Evolutionary conservation across 345 rosid species (phyloP), one percentile per base, ranked within the genome.

Genomic region (Clarkia xantiana): DNA sequence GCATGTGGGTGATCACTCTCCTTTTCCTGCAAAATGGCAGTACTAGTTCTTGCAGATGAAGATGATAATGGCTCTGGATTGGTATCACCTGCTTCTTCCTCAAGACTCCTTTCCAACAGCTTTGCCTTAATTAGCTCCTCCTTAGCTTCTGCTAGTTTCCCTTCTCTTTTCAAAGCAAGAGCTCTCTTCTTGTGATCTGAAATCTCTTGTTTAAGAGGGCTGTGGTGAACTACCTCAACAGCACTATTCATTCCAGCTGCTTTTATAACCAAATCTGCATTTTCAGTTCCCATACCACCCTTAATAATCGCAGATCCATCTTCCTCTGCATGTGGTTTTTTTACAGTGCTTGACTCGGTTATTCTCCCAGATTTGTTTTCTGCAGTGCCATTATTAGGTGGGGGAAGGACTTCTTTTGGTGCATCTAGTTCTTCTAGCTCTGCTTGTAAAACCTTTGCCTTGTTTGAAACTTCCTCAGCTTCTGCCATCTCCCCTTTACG

Each of bases 81-180:
- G 51, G 62, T 47, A 4, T 23, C 62, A 29, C 36, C 8, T 29
- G 8, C 36, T 47, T 60, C 72, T 50, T 63, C 75, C 46, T 66
- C 71, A 44, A 63, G 71, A 54, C 68, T 76, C 75, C 65, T 77
- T 76, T 83, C 94, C 61, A 90, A 60, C 58, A 81, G 49, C 68
- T 83, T 90, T 23, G 95, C 97, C 62, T 62, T 75, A 42, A 73
- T 67, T 17, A 90, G 86, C 67, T 83, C 86, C 54, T 79, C 88
- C 55, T 72, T 78, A 38, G 97, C 95, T 73, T 86, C 95, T 53
- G 68, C 63, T 43, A 83, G 53, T 63, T 70, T 90, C 47, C 97
- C 95, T 60, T 90, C 88, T 68, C 72, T 79, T 70, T 90, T 86
- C 29, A 86, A 65, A 42, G 77, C 79, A 54, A 90, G 54, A 10